phyloP scores from a whole-genome alignment of 148 eudicot species.

The Linanthus parryae region DNA sequence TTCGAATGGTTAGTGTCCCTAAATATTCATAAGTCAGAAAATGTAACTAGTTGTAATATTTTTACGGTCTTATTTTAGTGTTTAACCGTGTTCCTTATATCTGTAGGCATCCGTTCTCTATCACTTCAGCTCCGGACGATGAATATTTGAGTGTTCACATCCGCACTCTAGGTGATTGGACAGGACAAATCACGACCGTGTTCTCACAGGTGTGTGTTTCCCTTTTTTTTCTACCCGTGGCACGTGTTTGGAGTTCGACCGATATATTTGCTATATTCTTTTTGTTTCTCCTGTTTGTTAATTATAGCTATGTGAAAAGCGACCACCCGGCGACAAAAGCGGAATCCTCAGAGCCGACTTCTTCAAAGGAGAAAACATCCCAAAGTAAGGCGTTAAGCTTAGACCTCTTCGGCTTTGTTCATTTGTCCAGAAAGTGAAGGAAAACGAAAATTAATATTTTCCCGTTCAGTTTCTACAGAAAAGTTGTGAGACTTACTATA shows the following conservation, averaged over 20 bases:
- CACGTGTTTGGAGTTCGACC: too few species aligned
- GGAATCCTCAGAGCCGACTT: constrained; percentile 43
- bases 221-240: too few species aligned
- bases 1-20: constrained; percentile 34
- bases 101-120: constrained; percentile 49
- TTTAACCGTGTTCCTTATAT: neutral
- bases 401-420: too few species aligned
- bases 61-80: neutral
- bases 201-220: constrained; percentile 48
- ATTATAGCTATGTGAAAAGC: constrained; percentile 40
- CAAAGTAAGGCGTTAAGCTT: constrained; percentile 27
- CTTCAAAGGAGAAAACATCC: constrained; percentile 34
- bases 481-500: too few species aligned
- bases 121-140: constrained; percentile 45
- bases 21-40: too few species aligned
- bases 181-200: constrained; percentile 37
- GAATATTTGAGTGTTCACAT: constrained; percentile 45
- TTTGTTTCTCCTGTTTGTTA: constrained; percentile 14
- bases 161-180: constrained; percentile 49
- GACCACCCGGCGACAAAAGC: constrained; percentile 35
- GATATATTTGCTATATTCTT: too few species aligned
- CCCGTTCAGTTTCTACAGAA: too few species aligned
- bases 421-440: too few species aligned
- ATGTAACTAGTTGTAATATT: too few species aligned
- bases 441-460: too few species aligned